Base-by-base conservation (phyloP, 2,329 filamentous ascomycete species). In the Neonectria sp. region DNA sequence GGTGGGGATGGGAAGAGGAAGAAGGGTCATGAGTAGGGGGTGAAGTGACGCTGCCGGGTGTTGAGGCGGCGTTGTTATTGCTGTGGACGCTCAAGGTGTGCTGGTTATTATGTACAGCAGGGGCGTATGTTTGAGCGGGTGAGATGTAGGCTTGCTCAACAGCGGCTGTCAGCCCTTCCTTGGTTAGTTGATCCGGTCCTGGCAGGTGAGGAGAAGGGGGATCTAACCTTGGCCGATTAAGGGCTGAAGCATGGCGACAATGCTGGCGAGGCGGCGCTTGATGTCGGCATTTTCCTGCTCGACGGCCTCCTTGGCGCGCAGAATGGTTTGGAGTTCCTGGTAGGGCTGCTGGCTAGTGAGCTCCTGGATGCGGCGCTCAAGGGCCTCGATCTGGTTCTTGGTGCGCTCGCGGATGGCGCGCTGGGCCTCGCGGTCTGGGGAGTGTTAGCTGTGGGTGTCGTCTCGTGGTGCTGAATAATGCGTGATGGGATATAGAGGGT, bases 401-500 rank as follows among this genome's bases (percentile, higher is more conserved):
- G 93, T 96, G 62, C 94, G 89, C 82, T 95, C 93, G 48, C 94
- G 88, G 67, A 97, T 96, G 45, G 93, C 93, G 55, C 94, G 89
- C 79, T 97, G 94, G 33, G 94, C 94, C 80, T 97, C 93, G 65
- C 94, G 91, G 79, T 97, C 94, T 88, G 90, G 17, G 51, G 45
- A 31, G 51, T 63, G 63, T 68, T 63, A 71, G 73, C 72, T 52
- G 70, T 49, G 45, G 27, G 55, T 62, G 51, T 63, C 27, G 51
- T 63, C 27, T 58, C 53, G 35, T 55, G 46, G 27, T 49, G n/a
- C 24, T 27, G 21, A n/a, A 17, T 48, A 43, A 29, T 33, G 25
- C 13, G 31, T 17, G 29, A 56, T 11, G 31, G 11, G 15, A 29
- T 31, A 12, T 43, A n/a, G 45, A 15, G 40, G 15, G 6, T 15